Conservation (phyloP, 2,329 filamentous ascomycete species). For the Arthroderma sp. region DNA sequence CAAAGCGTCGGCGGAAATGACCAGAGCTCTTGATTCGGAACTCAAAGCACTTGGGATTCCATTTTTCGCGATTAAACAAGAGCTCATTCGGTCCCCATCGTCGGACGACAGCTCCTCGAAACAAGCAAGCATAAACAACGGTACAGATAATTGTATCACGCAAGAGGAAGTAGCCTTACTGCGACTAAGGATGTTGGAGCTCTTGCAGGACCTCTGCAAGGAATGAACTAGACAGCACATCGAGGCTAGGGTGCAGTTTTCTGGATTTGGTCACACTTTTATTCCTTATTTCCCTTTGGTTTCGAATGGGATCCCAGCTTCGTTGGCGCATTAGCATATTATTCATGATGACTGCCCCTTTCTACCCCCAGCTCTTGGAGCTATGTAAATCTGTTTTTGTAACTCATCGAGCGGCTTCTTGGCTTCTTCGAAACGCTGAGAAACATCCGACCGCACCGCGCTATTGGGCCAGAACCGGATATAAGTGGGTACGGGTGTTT, state of each 20-base stretch:
- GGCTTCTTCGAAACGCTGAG: background rate
- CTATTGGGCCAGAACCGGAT: background rate
- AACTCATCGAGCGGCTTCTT: background rate
- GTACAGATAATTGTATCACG: slow-evolving; percentile 23
- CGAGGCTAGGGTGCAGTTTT: background rate
- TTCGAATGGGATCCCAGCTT: background rate
- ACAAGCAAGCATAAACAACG: background rate
- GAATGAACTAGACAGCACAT: slow-evolving; percentile 15
- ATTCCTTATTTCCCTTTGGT: background rate
- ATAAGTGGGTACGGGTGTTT: slow-evolving; percentile 2
- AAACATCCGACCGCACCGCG: background rate
- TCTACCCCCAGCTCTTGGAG: background rate
- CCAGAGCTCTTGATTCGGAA: slow-evolving; percentile 43
- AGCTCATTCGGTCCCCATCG: slow-evolving; percentile 25
- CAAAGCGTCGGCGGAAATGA: slow-evolving; percentile 47
- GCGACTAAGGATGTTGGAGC: slow-evolving; percentile 38
- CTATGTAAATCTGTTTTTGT: too few relatives aligned
- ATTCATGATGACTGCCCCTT: background rate
- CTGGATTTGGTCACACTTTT: too few relatives aligned
- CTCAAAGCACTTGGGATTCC: slow-evolving; percentile 48
- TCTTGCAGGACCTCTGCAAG: slow-evolving; percentile 41
- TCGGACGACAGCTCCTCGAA: background rate
- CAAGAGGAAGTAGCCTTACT: slow-evolving; percentile 34
- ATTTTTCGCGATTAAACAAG: slow-evolving; percentile 44
- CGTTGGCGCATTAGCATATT: background rate